Percentiles rank a stretch among this genome's conserved stretches.
Conservation (phyloP, 805 yeast species). For the Millerozyma acaciae region DNA sequence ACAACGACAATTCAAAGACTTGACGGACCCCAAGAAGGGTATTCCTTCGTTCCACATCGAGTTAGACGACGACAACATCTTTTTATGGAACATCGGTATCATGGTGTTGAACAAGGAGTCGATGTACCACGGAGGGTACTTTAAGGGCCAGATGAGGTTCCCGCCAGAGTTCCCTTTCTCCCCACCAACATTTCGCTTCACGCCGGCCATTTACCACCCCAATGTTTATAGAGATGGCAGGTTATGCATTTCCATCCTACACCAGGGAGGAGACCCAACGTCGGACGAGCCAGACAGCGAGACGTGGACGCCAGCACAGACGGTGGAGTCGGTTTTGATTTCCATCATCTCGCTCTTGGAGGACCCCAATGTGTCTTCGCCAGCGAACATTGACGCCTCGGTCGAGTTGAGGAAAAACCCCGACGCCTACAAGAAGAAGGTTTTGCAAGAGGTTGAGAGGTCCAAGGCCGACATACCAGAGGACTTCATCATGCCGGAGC, state of each 20-base stretch:
- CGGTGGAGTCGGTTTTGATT: constrained; percentile 85
- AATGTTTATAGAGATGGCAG: constrained; percentile 93
- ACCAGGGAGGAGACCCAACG: constrained; percentile 86
- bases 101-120: constrained; percentile 90
- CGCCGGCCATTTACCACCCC: constrained; percentile 92
- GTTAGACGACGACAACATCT: constrained; percentile 53
- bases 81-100: constrained; percentile 79
- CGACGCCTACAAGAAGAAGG: constrained; percentile 70
- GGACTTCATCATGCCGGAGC: constrained; percentile 78
- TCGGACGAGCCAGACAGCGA: constrained; percentile 90
- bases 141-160: constrained; percentile 90
- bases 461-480: constrained; percentile 83
- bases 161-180: constrained; percentile 88
- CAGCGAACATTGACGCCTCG: constrained; percentile 96
- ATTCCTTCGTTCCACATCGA: constrained; percentile 61
- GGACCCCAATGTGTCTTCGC: constrained; percentile 90
- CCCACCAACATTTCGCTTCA: constrained; percentile 90
- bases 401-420: constrained; percentile 83
- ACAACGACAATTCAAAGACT: constrained; percentile 89
- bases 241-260: constrained; percentile 87
- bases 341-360: constrained; percentile 87
- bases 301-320: constrained; percentile 92
- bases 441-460: constrained; percentile 75
- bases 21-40: constrained; percentile 85
- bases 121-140: constrained; percentile 89